These are phyloP conservation scores for Schizosaccharomyces lindneri DNA, from an alignment of 805 yeast genomes.

Conservation along the genomic window DNA sequence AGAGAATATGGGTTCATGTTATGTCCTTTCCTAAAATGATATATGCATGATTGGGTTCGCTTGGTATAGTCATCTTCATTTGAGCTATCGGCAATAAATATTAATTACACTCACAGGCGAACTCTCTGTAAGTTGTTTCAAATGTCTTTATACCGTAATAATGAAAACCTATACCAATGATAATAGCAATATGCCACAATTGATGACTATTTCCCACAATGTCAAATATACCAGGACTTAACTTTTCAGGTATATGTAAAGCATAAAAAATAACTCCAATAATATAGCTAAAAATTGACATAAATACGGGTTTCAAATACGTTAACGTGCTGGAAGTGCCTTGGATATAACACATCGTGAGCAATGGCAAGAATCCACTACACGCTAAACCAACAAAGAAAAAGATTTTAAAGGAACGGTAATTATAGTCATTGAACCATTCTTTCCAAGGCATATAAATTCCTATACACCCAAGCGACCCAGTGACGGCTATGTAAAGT, in stretches of 20 bases:
- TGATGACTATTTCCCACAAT: slow-evolving; percentile 50
- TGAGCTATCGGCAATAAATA: background rate
- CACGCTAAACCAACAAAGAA: slow-evolving; percentile 60
- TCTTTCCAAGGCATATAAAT: slow-evolving; percentile 79
- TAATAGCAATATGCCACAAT: slow-evolving; percentile 80
- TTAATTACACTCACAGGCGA: slow-evolving; percentile 7
- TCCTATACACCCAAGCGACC: slow-evolving; percentile 45
- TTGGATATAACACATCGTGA: slow-evolving; percentile 27
- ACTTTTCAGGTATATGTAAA: slow-evolving; percentile 67
- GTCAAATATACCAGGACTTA: slow-evolving; percentile 19
- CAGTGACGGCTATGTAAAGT: slow-evolving; percentile 33
- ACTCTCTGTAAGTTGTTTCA: slow-evolving; percentile 22
- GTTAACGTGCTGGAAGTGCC: slow-evolving; percentile 28
- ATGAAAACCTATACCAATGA: slow-evolving; percentile 75
- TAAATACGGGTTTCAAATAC: slow-evolving; percentile 43
- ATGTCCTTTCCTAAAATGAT: too few species aligned
- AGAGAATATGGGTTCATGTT: too few species aligned
- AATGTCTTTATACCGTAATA: slow-evolving; percentile 54
- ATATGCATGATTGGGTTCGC: too few species aligned
- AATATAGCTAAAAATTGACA: slow-evolving; percentile 50
- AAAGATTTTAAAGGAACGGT: slow-evolving; percentile 50
- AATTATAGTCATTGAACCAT: slow-evolving; percentile 65
- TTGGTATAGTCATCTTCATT: too few species aligned
- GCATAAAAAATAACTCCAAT: slow-evolving; percentile 75
- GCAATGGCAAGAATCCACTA: slow-evolving; percentile 44